These are phyloP conservation scores for Lachnellula subtilissima DNA, from an alignment of 2,329 filamentous ascomycete species.

Conservation along the genomic window DNA sequence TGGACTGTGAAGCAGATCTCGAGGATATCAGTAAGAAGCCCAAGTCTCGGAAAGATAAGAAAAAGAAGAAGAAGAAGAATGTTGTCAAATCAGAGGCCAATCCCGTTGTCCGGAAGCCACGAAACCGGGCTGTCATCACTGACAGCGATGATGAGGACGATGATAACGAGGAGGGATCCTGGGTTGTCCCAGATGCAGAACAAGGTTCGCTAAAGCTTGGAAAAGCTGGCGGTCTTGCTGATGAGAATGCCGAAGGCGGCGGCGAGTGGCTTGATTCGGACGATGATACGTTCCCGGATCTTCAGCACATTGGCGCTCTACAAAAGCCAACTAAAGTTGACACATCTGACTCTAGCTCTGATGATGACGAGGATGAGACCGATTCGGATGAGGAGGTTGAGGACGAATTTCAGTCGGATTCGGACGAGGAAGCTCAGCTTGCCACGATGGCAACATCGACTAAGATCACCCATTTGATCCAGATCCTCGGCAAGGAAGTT, in stretches of 20 bases:
- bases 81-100: constrained; percentile 27
- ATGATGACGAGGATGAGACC: constrained; percentile 16
- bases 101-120: constrained; percentile 43
- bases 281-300: constrained; percentile 37
- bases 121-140: constrained; percentile 52
- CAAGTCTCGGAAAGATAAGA: constrained; percentile 36
- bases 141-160: constrained; percentile 63
- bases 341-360: constrained; percentile 31
- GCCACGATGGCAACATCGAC: constrained; percentile 66
- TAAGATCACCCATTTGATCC: constrained; percentile 83
- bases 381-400: constrained; percentile 32
- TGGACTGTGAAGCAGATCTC: constrained; percentile 71
- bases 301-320: constrained; percentile 27
- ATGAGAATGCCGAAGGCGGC: constrained; percentile 82
- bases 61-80: constrained; percentile 27
- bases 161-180: constrained; percentile 64
- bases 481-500: constrained; percentile 74
- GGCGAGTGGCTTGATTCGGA: constrained; percentile 73
- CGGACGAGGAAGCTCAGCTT: constrained; percentile 39
- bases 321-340: constrained; percentile 25
- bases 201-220: constrained; percentile 58
- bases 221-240: constrained; percentile 76
- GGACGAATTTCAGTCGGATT: constrained; percentile 28
- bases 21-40: constrained; percentile 51
- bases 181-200: constrained; percentile 70